A percentile compares a stretch with the other conserved stretches of the same genome.
Conservation (phyloP, 345 rosid species). For the Abelmoschus esculentus region DNA sequence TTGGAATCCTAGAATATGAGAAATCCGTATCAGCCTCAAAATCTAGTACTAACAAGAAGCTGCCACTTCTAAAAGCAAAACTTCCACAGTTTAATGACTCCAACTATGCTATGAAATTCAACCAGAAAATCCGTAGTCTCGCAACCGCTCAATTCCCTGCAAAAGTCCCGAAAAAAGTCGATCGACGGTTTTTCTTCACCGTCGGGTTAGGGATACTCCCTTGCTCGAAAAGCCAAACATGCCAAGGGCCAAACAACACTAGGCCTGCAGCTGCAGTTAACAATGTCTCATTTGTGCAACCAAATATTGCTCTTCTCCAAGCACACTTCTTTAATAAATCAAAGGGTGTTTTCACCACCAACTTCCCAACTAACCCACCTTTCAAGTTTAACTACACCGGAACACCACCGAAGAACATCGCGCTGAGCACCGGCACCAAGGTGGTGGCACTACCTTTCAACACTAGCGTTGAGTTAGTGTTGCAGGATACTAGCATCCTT, state of each 20-base stretch:
- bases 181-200: constrained; percentile 40
- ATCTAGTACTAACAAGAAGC: constrained; percentile 18
- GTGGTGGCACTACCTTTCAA: not conserved
- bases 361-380: constrained; percentile 19
- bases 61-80: constrained; percentile 27
- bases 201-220: constrained; percentile 41
- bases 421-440: not conserved
- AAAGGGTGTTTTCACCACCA: constrained; percentile 24
- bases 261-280: constrained; percentile 32
- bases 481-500: not conserved
- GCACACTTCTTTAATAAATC: constrained; percentile 36
- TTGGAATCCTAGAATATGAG: constrained; percentile 35
- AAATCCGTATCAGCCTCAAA: constrained; percentile 13
- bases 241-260: constrained; percentile 36
- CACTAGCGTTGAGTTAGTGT: not conserved
- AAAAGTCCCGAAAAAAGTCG: constrained; percentile 32
- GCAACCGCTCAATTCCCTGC: constrained; percentile 38
- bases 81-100: constrained; percentile 45
- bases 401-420: constrained; percentile 4
- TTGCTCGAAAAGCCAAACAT: constrained; percentile 31
- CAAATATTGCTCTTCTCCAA: constrained; percentile 38
- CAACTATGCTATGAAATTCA: constrained; percentile 27
- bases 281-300: constrained; percentile 43
- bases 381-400: constrained; percentile 24
- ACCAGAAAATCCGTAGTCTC: constrained; percentile 30